Evolutionary conservation across 768 basidiomycete genomes (phyloP).

Genomic region (Leucosporidium creatinivorum): DNA sequence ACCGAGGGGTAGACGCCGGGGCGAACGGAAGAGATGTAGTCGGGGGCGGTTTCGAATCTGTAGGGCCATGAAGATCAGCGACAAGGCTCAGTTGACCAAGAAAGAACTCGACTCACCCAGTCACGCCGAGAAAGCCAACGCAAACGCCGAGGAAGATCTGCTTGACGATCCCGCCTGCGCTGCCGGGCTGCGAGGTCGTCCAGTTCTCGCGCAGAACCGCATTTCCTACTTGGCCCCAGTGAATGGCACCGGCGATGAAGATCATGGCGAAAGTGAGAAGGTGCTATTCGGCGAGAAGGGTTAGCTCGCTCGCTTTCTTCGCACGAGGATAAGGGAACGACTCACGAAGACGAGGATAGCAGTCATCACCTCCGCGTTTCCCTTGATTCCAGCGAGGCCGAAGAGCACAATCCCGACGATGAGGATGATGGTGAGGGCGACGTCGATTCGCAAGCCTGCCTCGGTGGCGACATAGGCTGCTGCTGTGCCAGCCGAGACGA

Average conservation of each 20-base stretch:
- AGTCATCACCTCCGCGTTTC: slow-evolving; percentile 58
- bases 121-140: slow-evolving; percentile 63
- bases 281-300: slow-evolving; percentile 38
- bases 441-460: slow-evolving; percentile 50
- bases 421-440: slow-evolving; percentile 52
- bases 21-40: slow-evolving; percentile 59
- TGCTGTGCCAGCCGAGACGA: slow-evolving; percentile 68
- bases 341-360: slow-evolving; percentile 50
- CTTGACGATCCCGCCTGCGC: slow-evolving; percentile 41
- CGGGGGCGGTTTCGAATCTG: slow-evolving; percentile 50
- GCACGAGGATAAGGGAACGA: background rate
- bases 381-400: slow-evolving; percentile 55
- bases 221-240: slow-evolving; percentile 53
- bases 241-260: slow-evolving; percentile 48
- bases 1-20: slow-evolving; percentile 54
- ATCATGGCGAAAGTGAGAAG: slow-evolving; percentile 52
- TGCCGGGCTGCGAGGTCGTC: slow-evolving; percentile 43
- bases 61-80: slow-evolving; percentile 13
- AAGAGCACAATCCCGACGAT: slow-evolving; percentile 52
- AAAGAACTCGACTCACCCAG: slow-evolving; percentile 49
- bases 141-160: slow-evolving; percentile 63
- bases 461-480: slow-evolving; percentile 56
- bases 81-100: slow-evolving; percentile 18
- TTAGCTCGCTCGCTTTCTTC: background rate
- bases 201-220: slow-evolving; percentile 54